A percentile compares a stretch with the other conserved stretches of the same genome.
Evolutionary conservation across 2,329 filamentous ascomycete species (phyloP).

Genomic region (Rutstroemia sydowiana): DNA sequence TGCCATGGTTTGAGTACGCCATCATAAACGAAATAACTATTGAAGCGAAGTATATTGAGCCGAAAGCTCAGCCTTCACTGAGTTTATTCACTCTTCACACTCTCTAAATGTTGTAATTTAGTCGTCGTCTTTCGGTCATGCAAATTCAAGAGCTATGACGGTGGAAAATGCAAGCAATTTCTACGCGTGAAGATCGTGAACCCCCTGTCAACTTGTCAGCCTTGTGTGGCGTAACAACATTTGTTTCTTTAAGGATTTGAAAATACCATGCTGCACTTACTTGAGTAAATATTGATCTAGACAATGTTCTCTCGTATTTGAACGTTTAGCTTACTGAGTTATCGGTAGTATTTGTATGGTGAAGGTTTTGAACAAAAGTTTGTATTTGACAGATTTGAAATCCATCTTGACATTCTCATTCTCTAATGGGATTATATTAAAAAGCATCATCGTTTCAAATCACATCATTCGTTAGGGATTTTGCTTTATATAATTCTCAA

Average conservation of each 20-base stretch:
- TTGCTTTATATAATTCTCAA: too few relatives aligned
- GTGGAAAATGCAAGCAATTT: neutral
- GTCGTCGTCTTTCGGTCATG: neutral
- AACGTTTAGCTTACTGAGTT: too few relatives aligned
- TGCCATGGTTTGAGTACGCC: conserved; percentile 10
- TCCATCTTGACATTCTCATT: neutral
- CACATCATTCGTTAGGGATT: neutral
- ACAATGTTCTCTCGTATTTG: too few relatives aligned
- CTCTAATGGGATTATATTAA: too few relatives aligned
- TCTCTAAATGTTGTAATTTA: neutral
- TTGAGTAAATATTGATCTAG: too few relatives aligned
- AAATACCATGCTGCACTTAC: too few relatives aligned
- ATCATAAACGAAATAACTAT: conserved; percentile 6
- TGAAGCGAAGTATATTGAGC: neutral
- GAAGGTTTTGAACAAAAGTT: neutral
- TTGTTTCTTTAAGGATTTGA: neutral
- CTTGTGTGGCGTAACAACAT: neutral
- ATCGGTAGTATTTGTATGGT: too few relatives aligned
- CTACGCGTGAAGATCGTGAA: conserved; percentile 2
- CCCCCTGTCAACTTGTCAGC: conserved; percentile 1
- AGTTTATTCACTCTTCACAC: conserved; percentile 1
- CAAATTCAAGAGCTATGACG: conserved; percentile 6
- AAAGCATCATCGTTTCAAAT: neutral
- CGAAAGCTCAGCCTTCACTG: conserved; percentile 8
- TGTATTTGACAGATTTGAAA: neutral